A percentile compares a stretch with the other conserved stretches of the same genome.
These are phyloP conservation scores for Boletus rubescentipes DNA, from an alignment of 768 basidiomycete species.

Conservation along the genomic window DNA sequence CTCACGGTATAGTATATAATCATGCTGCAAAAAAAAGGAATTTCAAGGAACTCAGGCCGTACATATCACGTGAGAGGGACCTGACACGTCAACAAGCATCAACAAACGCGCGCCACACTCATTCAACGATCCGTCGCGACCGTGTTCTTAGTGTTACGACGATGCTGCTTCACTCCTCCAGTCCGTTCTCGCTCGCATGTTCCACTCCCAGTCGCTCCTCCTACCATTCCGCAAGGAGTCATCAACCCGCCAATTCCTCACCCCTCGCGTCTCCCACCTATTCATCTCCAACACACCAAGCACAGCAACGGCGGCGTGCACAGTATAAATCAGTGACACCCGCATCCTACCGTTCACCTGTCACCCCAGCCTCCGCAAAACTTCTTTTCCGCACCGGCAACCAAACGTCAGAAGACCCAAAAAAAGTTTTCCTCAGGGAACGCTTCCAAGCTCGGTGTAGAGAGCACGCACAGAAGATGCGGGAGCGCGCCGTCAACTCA, in stretches of 20 bases:
- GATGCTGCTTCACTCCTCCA: slow-evolving; percentile 29
- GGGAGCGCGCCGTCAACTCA: slow-evolving; percentile 45
- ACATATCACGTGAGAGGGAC: slow-evolving; percentile 16
- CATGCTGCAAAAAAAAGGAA: no score
- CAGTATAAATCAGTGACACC: slow-evolving; percentile 49
- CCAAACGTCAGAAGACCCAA: slow-evolving; percentile 41
- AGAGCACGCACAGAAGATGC: slow-evolving; percentile 57
- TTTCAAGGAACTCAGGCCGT: no score
- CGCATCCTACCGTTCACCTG: slow-evolving; percentile 21
- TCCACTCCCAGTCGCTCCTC: slow-evolving; percentile 39
- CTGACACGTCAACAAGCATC: slow-evolving; percentile 25
- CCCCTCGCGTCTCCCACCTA: slow-evolving; percentile 47
- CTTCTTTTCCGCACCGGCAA: slow-evolving; percentile 14
- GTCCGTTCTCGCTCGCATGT: slow-evolving; percentile 29
- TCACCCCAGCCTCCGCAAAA: slow-evolving; percentile 5
- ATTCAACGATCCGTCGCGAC: slow-evolving; percentile 7
- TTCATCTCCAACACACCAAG: slow-evolving; percentile 46
- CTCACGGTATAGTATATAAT: no score
- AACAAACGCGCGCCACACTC: slow-evolving; percentile 22
- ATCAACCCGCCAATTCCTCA: slow-evolving; percentile 47
- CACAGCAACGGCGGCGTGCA: slow-evolving; percentile 50
- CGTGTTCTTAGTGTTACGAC: background rate
- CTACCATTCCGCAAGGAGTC: slow-evolving; percentile 28
- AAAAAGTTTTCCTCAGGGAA: slow-evolving; percentile 56
- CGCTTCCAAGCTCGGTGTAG: slow-evolving; percentile 61